phyloP scores from a whole-genome alignment of 2,329 filamentous ascomycete genomes.

The Aspergillus clavatus region DNA sequence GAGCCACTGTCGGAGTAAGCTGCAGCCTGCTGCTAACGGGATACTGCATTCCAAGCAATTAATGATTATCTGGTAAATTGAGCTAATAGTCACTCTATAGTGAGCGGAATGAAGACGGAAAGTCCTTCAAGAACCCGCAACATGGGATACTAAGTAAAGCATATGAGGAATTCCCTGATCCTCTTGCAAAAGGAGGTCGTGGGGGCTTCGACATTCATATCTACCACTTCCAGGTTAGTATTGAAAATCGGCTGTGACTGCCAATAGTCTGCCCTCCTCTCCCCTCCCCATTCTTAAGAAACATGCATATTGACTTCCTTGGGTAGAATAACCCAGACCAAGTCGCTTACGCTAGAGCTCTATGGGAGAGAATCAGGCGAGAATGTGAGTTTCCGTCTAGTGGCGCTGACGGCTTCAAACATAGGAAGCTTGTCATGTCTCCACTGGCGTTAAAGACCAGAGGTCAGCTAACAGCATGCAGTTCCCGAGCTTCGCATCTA shows the following conservation, averaged over 20 bases:
- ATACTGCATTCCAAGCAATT: neutral
- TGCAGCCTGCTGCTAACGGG: neutral
- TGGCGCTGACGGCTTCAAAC: too few species aligned
- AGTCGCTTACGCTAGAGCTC: slow-evolving; percentile 60
- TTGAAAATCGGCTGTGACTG: too few species aligned
- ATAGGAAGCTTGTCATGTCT: too few species aligned
- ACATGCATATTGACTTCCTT: neutral
- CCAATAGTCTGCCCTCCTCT: too few species aligned
- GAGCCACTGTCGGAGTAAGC: slow-evolving; percentile 45
- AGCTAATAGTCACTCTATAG: too few species aligned
- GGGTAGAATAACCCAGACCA: slow-evolving; percentile 57
- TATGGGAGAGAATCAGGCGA: slow-evolving; percentile 72
- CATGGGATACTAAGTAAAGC: slow-evolving; percentile 58
- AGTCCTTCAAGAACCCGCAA: slow-evolving; percentile 66
- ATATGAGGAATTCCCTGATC: slow-evolving; percentile 65
- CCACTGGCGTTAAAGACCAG: neutral
- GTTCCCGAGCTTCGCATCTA: slow-evolving; percentile 85
- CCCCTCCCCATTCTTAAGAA: neutral
- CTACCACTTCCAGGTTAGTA: slow-evolving; percentile 65
- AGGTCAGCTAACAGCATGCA: slow-evolving; percentile 31
- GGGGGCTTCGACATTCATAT: slow-evolving; percentile 85
- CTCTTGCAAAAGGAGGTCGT: slow-evolving; percentile 59
- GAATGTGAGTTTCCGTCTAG: slow-evolving; percentile 61
- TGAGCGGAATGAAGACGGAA: slow-evolving; percentile 66
- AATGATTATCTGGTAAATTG: too few species aligned